Percentiles rank a stretch among this genome's conserved stretches.
Evolutionary conservation across 2,329 filamentous ascomycete species (phyloP).

Genomic region (Knufia petricola): DNA sequence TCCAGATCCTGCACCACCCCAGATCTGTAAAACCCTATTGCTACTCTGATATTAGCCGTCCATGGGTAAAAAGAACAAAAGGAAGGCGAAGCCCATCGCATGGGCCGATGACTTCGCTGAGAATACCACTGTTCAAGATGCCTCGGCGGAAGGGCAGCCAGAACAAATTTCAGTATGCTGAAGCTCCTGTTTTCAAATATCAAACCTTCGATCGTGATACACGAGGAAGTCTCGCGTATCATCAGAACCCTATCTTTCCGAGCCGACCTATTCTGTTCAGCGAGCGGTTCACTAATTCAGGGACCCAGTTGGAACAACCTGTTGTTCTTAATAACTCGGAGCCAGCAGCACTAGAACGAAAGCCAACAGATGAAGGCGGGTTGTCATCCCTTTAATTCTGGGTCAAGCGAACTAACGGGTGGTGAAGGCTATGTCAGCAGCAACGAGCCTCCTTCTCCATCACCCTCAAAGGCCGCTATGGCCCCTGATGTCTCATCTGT

Average conservation of each 20-base stretch:
- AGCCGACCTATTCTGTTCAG: constrained; percentile 13
- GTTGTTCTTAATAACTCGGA: constrained; percentile 4
- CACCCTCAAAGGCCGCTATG: not conserved
- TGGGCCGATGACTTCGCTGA: constrained; percentile 26
- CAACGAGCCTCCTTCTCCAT: constrained; percentile 8
- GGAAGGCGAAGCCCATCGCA: constrained; percentile 28
- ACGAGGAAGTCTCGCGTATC: constrained; percentile 27
- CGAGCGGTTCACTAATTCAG: constrained; percentile 17
- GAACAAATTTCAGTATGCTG: constrained; percentile 33
- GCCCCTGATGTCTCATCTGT: constrained; percentile 17
- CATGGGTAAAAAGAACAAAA: constrained; percentile 30
- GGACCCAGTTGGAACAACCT: constrained; percentile 14
- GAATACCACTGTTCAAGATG: constrained; percentile 30
- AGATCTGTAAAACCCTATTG: constrained; percentile 17
- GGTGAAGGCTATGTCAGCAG: constrained; percentile 25
- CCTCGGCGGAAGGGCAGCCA: constrained; percentile 10
- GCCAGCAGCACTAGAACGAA: constrained; percentile 6
- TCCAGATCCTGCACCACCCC: constrained; percentile 20
- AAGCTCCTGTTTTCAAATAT: constrained; percentile 35
- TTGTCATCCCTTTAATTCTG: not conserved
- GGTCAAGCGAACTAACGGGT: constrained; percentile 23
- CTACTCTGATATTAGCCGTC: constrained; percentile 24
- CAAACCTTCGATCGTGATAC: constrained; percentile 34
- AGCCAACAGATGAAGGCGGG: constrained; percentile 14
- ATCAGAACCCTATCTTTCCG: constrained; percentile 27